Evolutionary conservation across 1,284 basidiomycete species (phyloP).

Genomic region (Microbotryomycetes sp.): DNA sequence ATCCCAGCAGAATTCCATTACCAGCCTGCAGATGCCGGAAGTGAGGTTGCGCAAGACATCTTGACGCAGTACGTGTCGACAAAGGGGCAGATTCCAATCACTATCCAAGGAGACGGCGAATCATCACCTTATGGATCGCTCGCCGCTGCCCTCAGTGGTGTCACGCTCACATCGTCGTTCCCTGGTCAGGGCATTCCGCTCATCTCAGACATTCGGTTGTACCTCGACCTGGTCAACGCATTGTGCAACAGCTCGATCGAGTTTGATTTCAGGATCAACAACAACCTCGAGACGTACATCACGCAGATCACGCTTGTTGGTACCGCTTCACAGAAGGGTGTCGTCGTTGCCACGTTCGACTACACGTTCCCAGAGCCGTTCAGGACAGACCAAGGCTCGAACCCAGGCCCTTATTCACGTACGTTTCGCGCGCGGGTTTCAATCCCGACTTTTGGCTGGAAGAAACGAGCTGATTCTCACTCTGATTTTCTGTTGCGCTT

Average conservation of each 20-base stretch:
- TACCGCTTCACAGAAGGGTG: slow-evolving; percentile 8
- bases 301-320: slow-evolving; percentile 8
- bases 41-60: slow-evolving; percentile 52
- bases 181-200: slow-evolving; percentile 46
- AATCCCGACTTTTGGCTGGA: too few relatives aligned
- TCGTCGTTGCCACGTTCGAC: slow-evolving; percentile 12
- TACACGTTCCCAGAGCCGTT: slow-evolving; percentile 6
- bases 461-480: too few relatives aligned
- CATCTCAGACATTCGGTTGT: slow-evolving; percentile 42
- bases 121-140: slow-evolving; percentile 62
- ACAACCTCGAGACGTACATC: slow-evolving; percentile 22
- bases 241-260: slow-evolving; percentile 28
- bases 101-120: slow-evolving; percentile 52
- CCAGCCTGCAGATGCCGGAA: slow-evolving; percentile 54
- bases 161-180: slow-evolving; percentile 51
- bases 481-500: too few relatives aligned
- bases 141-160: slow-evolving; percentile 51
- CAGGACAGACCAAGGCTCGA: slow-evolving; percentile 8
- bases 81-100: slow-evolving; percentile 47
- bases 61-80: slow-evolving; percentile 37
- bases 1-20: slow-evolving; percentile 60
- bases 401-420: slow-evolving; percentile 11
- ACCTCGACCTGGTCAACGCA: slow-evolving; percentile 45
- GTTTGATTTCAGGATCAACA: slow-evolving; percentile 14
- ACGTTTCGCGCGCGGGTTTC: too few relatives aligned